Evolutionary conservation across 2,329 filamentous ascomycete species (phyloP), one percentile per base, ranked within the genome.

Genomic region (Alternaria angustiovoidea): DNA sequence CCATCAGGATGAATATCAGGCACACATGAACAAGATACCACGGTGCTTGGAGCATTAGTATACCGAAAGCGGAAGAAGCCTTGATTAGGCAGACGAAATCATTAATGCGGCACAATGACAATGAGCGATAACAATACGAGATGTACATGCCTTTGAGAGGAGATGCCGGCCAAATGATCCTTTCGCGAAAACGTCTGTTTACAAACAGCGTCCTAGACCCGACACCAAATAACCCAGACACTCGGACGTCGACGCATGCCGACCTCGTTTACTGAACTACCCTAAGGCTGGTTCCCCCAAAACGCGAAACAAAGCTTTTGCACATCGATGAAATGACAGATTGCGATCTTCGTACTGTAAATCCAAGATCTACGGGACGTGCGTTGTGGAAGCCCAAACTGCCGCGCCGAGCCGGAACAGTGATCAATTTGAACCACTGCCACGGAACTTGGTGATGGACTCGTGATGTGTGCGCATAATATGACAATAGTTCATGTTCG

Each of bases 391-490:
- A 38, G 46, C 30, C 22, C 46, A 49, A 49, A 49, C 46, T 49
- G 46, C 46, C 46, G 46, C 36, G 46, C 46, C 46, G 46, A 49
- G 46, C 46, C 30, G 18, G 30, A 49, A 20, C 20, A 49, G 30
- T 38, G 46, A 49, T 49, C 32, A 49, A 49, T 38, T 24, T 49
- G 46, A 49, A 49, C 46, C 46, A 38, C 16, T 49, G 32, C 22
- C 30, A 36, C 32, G 46, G 32, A 14, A 26, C 20, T 38, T 49
- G 9, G 14, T 49, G 20, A 24, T 36, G 30, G 20, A 49, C 46
- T 49, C 46, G 46, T 36, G 30, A 36, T 36, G 6, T 49, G 46
- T 49, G 46, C 30, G 34, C 46, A 20, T 49, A 49, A 49, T 49
- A n/a, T 49, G 16, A 11, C 16, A 11, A 36, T 24, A 24, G 7